A percentile compares a stretch with the other conserved stretches of the same genome.
These are phyloP conservation scores for Malus asiatica DNA, from an alignment of 306 rosid species.

Conservation along the genomic window DNA sequence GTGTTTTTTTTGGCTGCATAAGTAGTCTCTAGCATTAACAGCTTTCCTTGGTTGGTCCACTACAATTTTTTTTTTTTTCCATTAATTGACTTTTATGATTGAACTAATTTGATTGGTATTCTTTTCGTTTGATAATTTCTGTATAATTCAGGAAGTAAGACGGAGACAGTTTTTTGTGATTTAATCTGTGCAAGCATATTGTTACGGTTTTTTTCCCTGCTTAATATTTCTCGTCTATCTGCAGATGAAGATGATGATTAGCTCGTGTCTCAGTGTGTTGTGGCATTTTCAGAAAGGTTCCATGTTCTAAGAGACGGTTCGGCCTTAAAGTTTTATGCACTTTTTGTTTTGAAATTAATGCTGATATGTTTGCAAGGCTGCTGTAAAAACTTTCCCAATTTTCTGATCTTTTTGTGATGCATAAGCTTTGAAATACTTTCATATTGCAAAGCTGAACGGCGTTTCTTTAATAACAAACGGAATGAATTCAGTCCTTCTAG, in stretches of 20 bases:
- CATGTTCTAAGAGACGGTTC: slow-evolving; percentile 3
- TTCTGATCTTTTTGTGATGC: not conserved
- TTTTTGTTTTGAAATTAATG: not conserved
- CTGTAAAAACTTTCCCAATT: not conserved
- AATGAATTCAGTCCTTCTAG: not conserved
- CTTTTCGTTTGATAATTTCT: not conserved
- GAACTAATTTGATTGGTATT: not conserved
- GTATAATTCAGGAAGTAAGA: not conserved
- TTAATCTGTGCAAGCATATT: not conserved
- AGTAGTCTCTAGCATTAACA: too few species aligned
- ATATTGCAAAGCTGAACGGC: not conserved
- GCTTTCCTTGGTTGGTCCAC: not conserved
- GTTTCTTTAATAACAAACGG: not conserved
- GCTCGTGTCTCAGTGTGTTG: slow-evolving; percentile 17
- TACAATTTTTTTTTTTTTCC: too few species aligned
- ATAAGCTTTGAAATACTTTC: not conserved
- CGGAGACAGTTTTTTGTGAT: not conserved
- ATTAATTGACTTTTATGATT: too few species aligned
- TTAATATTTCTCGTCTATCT: slow-evolving; percentile 13
- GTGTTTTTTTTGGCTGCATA: not conserved
- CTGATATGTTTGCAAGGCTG: slow-evolving; percentile 28
- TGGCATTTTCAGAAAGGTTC: slow-evolving; percentile 9
- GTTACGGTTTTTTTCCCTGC: not conserved
- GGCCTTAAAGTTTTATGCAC: slow-evolving; percentile 2
- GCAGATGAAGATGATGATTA: slow-evolving; percentile 64